Evolutionary conservation across 1,139 yeast genomes (phyloP).

Genomic region (Nakaseomyces uthaithaninus): DNA sequence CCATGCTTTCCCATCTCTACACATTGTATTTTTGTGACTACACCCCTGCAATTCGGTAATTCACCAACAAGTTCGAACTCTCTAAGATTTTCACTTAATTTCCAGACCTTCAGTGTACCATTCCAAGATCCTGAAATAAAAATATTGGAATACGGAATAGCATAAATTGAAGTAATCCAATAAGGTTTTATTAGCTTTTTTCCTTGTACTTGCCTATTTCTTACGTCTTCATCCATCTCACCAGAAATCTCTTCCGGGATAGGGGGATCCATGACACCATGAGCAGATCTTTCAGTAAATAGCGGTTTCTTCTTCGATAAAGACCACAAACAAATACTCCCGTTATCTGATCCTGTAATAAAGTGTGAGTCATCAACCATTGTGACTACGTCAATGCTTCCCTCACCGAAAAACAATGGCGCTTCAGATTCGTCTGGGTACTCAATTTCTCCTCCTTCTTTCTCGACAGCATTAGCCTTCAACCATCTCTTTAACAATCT

Average conservation of each 20-base stretch:
- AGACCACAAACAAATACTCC: conserved; percentile 82
- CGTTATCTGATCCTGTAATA: conserved; percentile 92
- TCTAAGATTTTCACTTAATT: conserved; percentile 55
- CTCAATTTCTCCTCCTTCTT: conserved; percentile 28
- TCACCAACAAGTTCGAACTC: conserved; percentile 49
- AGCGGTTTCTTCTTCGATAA: conserved; percentile 83
- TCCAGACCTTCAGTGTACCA: conserved; percentile 74
- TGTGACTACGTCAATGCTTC: conserved; percentile 81
- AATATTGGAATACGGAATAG: conserved; percentile 83
- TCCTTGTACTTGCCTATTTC: conserved; percentile 50
- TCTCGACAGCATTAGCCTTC: conserved; percentile 31
- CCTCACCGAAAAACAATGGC: conserved; percentile 55
- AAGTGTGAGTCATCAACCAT: conserved; percentile 92
- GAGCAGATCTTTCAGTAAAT: conserved; percentile 59
- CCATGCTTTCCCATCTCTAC: conserved; percentile 49
- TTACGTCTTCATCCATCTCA: conserved; percentile 41
- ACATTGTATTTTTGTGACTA: conserved; percentile 59
- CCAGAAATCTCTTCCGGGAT: conserved; percentile 55
- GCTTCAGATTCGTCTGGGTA: conserved; percentile 26
- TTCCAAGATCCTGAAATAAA: conserved; percentile 85
- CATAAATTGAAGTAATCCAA: conserved; percentile 74
- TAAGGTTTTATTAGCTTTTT: conserved; percentile 51
- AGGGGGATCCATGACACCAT: conserved; percentile 59
- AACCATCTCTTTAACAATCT: conserved; percentile 38
- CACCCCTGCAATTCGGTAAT: conserved; percentile 56